Evolutionary conservation across 805 yeast species (phyloP).

Genomic region (Lachancea thermotolerans): DNA sequence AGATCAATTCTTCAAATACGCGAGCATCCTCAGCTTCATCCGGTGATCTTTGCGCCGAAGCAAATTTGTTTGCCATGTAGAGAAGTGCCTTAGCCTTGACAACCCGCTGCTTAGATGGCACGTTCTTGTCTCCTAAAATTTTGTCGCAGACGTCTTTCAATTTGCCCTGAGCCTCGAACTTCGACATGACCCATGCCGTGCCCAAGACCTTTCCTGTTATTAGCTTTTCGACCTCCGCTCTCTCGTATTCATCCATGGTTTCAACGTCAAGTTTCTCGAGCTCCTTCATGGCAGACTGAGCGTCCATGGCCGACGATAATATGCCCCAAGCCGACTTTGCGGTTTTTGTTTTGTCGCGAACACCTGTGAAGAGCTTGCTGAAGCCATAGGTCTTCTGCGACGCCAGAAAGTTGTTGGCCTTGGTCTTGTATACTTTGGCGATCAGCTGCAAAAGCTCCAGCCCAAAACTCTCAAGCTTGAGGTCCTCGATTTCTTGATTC

Average conservation of each 20-base stretch:
- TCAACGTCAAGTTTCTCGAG: constrained; percentile 63
- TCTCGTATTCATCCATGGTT: constrained; percentile 50
- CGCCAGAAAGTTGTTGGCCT: constrained; percentile 66
- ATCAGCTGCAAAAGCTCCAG: constrained; percentile 76
- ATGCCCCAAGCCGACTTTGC: constrained; percentile 81
- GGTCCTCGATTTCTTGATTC: constrained; percentile 59
- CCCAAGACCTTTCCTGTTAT: constrained; percentile 86
- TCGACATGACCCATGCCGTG: constrained; percentile 93
- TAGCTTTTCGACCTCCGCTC: constrained; percentile 71
- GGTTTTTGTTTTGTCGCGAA: constrained; percentile 77
- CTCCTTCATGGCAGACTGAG: constrained; percentile 71
- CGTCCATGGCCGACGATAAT: constrained; percentile 78
- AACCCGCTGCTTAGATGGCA: constrained; percentile 54
- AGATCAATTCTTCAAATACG: constrained; percentile 85
- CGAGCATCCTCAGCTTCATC: constrained; percentile 92
- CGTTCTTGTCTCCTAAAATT: constrained; percentile 61
- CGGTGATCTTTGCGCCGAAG: constrained; percentile 59
- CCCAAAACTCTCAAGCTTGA: constrained; percentile 95
- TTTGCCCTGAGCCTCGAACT: constrained; percentile 76
- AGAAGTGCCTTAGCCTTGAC: constrained; percentile 76
- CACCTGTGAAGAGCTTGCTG: constrained; percentile 71
- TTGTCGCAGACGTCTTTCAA: constrained; percentile 75
- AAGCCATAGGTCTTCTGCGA: constrained; percentile 82
- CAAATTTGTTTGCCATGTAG: constrained; percentile 64
- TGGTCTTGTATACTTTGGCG: constrained; percentile 69